Conservation (phyloP, 441 rosid genomes). For the Eruca vesicaria region DNA sequence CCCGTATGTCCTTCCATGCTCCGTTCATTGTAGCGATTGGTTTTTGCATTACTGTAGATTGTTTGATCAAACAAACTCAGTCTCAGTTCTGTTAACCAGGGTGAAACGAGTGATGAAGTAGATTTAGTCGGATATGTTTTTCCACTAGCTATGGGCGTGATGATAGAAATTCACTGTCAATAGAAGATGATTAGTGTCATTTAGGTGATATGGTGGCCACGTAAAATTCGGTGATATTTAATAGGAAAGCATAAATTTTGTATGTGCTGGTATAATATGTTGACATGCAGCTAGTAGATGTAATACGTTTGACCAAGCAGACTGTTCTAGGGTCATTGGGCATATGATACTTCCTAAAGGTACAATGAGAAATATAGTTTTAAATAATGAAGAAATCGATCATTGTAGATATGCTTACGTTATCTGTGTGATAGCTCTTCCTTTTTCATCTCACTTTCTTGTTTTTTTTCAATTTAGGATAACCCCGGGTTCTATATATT, state of each 20-base stretch:
- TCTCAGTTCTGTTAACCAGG: too few relatives aligned
- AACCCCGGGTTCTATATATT: constrained; percentile 44
- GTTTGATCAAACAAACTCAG: too few relatives aligned
- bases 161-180: background rate
- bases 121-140: background rate
- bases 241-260: background rate
- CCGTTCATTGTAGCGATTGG: background rate
- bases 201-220: background rate
- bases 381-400: background rate
- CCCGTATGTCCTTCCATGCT: constrained; percentile 61
- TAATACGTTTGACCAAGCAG: constrained; percentile 1
- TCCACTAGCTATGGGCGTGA: background rate
- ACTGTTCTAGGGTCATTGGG: background rate
- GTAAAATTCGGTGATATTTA: background rate
- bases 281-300: constrained; percentile 8
- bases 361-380: background rate
- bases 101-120: background rate
- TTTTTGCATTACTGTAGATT: background rate
- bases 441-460: background rate
- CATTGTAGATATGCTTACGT: background rate
- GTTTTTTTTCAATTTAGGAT: constrained; percentile 23
- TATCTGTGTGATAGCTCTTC: background rate
- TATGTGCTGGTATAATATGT: background rate
- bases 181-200: background rate
- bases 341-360: background rate